These are phyloP conservation scores for Plasmodium gaboni DNA, from an alignment of 169 alveolate genomes.

Conservation along the genomic window DNA sequence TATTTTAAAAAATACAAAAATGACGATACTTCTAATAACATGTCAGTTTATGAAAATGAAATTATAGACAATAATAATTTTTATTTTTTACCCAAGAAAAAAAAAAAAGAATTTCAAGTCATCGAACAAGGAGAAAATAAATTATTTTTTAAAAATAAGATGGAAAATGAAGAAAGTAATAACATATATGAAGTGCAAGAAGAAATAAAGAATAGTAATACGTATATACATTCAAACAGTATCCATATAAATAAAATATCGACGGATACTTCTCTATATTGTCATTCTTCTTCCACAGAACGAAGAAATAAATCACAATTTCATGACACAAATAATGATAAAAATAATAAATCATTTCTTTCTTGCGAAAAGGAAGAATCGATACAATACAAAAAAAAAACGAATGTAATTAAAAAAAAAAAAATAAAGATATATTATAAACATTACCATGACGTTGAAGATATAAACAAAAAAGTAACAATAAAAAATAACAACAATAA, in stretches of 20 bases:
- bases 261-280: no score
- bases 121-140: constrained; percentile 7
- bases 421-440: background rate
- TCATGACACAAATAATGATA: no score
- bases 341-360: no score
- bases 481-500: no score
- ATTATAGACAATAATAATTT: background rate
- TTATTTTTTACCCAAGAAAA: background rate
- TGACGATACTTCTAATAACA: background rate
- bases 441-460: background rate
- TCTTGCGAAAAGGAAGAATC: no score
- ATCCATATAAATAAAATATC: no score
- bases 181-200: background rate
- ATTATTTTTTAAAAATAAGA: background rate
- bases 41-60: background rate
- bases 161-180: background rate
- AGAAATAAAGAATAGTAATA: no score
- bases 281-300: no score
- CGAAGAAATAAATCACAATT: no score
- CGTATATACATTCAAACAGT: no score
- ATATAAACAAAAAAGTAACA: background rate
- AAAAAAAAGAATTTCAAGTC: constrained; percentile 29
- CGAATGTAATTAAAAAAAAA: no score
- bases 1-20: constrained; percentile 6
- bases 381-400: no score